These are phyloP conservation scores for Geotrichum ghanense DNA, from an alignment of 805 yeast species.

Conservation along the genomic window DNA sequence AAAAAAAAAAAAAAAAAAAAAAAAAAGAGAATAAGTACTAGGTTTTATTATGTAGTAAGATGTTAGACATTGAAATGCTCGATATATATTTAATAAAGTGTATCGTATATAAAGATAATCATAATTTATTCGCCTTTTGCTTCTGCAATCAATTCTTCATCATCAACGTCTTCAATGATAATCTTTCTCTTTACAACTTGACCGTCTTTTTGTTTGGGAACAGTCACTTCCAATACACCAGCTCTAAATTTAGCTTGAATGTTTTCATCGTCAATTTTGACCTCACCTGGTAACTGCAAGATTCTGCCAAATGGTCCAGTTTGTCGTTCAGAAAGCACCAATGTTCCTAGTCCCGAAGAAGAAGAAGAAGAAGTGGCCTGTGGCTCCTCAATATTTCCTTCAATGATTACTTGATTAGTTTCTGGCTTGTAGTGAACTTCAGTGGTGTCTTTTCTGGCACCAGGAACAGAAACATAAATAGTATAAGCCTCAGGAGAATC, in stretches of 20 bases:
- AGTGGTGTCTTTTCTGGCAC: neutral
- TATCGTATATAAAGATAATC: too few relatives aligned
- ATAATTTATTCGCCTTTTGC: neutral
- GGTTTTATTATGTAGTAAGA: too few relatives aligned
- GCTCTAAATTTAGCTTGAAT: neutral
- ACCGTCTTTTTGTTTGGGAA: neutral
- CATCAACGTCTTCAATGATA: slow-evolving; percentile 14
- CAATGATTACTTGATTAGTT: neutral
- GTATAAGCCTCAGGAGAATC: neutral
- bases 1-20: too few relatives aligned
- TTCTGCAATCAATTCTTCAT: slow-evolving; percentile 6
- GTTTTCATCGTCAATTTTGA: neutral
- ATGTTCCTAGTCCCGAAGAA: neutral
- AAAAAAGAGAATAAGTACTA: too few relatives aligned
- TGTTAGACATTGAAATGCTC: too few relatives aligned
- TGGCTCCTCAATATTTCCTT: neutral
- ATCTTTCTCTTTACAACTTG: slow-evolving; percentile 10
- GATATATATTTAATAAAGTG: too few relatives aligned
- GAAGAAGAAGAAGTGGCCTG: too few relatives aligned
- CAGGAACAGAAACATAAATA: neutral
- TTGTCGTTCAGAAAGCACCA: neutral
- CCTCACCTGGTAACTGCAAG: neutral
- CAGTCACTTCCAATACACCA: neutral
- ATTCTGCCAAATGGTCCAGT: neutral
- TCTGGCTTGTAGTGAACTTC: neutral